Percentiles rank a stretch among this genome's conserved stretches.
phyloP scores from a whole-genome alignment of 2,329 filamentous ascomycete species.

The Ascochyta pisi region DNA sequence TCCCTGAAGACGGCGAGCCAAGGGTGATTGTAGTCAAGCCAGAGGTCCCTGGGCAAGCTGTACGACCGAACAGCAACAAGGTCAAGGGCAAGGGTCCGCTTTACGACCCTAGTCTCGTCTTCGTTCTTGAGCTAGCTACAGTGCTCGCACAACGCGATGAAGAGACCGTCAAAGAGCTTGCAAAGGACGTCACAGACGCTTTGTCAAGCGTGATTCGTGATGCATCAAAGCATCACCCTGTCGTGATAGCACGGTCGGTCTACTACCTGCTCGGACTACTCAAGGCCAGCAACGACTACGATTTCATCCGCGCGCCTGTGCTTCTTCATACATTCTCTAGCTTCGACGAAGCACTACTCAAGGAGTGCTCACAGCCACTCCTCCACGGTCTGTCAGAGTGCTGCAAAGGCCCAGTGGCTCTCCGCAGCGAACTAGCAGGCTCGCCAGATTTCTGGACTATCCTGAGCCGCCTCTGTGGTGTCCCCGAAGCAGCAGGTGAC shows the following conservation, averaged over 20 bases:
- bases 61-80: slow-evolving; percentile 67
- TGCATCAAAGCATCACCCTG: slow-evolving; percentile 76
- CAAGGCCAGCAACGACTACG: slow-evolving; percentile 84
- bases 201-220: slow-evolving; percentile 85
- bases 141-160: slow-evolving; percentile 78
- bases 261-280: slow-evolving; percentile 87
- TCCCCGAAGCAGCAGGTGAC: slow-evolving; percentile 72
- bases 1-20: slow-evolving; percentile 85
- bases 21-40: slow-evolving; percentile 88
- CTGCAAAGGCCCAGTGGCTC: slow-evolving; percentile 75
- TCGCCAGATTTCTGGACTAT: slow-evolving; percentile 98
- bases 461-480: slow-evolving; percentile 74
- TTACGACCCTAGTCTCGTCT: slow-evolving; percentile 88
- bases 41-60: slow-evolving; percentile 72
- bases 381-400: slow-evolving; percentile 81
- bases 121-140: slow-evolving; percentile 90
- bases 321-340: slow-evolving; percentile 90
- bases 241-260: slow-evolving; percentile 82
- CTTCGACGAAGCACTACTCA: slow-evolving; percentile 78
- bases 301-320: slow-evolving; percentile 90
- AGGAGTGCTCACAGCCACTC: slow-evolving; percentile 76
- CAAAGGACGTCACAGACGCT: slow-evolving; percentile 79
- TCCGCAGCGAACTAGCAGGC: slow-evolving; percentile 91
- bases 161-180: slow-evolving; percentile 73
- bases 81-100: slow-evolving; percentile 62